These are phyloP conservation scores for Pontederia crassipes DNA, from an alignment of 176 grass and related monocot genomes.

Conservation along the genomic window DNA sequence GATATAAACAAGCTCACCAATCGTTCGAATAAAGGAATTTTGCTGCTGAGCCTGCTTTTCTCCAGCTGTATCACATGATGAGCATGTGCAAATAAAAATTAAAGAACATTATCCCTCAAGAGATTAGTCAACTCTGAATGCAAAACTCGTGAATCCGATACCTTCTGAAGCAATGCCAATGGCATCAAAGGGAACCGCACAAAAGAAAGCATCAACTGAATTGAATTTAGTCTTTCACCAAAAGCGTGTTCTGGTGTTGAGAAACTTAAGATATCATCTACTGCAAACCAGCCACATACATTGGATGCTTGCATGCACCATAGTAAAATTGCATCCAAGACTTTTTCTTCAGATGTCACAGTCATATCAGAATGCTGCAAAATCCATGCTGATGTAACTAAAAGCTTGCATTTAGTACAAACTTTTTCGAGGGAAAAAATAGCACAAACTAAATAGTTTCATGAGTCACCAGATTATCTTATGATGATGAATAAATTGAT, in stretches of 20 bases:
- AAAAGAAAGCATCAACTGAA: constrained; percentile 52
- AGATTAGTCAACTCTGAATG: constrained; percentile 2
- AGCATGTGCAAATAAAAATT: constrained; percentile 15
- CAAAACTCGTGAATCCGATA: constrained; percentile 18
- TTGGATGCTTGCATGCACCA: constrained; percentile 70
- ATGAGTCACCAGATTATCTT: too few species aligned
- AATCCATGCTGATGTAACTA: constrained; percentile 15
- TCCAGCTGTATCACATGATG: constrained; percentile 39
- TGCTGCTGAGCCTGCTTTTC: constrained; percentile 54
- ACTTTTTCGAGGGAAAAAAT: too few species aligned
- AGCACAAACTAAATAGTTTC: too few species aligned
- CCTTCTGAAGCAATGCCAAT: constrained; percentile 38
- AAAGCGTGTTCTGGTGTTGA: constrained; percentile 53
- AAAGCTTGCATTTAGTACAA: background rate
- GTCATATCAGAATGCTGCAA: constrained; percentile 95
- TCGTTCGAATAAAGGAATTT: constrained; percentile 41
- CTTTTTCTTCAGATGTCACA: constrained; percentile 92
- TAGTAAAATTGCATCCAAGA: constrained; percentile 74
- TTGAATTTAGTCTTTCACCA: constrained; percentile 45
- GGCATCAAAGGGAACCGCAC: constrained; percentile 86
- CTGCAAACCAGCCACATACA: constrained; percentile 44
- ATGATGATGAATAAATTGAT: too few species aligned
- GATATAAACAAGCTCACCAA: constrained; percentile 34
- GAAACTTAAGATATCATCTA: constrained; percentile 54
- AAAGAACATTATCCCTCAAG: background rate